These are phyloP conservation scores for Fagopyrum homotropicum DNA, from an alignment of 148 eudicot species.

Conservation along the genomic window DNA sequence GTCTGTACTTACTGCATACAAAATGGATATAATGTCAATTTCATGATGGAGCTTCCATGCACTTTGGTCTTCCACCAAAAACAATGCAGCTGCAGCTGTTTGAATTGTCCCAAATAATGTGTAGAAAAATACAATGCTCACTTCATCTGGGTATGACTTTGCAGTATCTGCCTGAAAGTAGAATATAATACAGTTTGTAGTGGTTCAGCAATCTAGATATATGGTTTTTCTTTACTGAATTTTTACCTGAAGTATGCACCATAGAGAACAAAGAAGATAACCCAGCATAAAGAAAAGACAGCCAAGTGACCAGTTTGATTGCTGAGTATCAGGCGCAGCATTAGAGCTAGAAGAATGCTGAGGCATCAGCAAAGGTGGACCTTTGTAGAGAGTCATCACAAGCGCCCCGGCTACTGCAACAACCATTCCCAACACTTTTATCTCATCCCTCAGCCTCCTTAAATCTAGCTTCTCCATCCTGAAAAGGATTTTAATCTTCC, in stretches of 20 bases:
- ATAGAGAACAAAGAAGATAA: neutral
- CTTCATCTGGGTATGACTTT: neutral
- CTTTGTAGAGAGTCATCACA: conserved; percentile 3
- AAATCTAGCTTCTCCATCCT: neutral
- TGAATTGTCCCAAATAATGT: neutral
- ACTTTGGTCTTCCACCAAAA: neutral
- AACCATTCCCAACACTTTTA: neutral
- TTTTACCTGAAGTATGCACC: neutral
- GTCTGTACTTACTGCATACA: neutral
- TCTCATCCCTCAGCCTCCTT: neutral
- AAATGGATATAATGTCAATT: neutral
- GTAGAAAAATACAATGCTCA: neutral
- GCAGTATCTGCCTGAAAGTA: neutral
- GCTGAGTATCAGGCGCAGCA: neutral
- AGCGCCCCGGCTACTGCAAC: neutral
- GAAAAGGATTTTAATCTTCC: neutral
- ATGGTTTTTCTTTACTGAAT: no score
- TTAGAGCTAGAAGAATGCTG: conserved; percentile 16
- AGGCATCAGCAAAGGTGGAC: neutral
- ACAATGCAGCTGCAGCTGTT: neutral
- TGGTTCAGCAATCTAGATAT: neutral
- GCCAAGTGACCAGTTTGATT: neutral
- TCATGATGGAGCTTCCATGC: neutral
- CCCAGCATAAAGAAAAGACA: neutral
- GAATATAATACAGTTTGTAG: no score